phyloP scores from a whole-genome alignment of 345 rosid genomes.

The Lagerstroemia speciosa region DNA sequence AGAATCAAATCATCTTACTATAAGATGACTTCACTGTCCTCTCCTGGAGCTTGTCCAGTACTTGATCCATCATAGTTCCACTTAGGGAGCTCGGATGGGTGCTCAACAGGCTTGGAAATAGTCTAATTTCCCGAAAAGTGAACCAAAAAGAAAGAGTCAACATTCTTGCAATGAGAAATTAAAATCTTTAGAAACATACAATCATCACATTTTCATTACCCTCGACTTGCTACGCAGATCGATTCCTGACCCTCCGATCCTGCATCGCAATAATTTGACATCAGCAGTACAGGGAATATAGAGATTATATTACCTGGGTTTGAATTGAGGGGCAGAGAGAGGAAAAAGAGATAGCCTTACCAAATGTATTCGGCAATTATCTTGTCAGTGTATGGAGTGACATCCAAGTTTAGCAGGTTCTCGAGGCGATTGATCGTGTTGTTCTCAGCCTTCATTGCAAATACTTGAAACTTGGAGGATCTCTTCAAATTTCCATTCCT shows the following conservation, averaged over 20 bases:
- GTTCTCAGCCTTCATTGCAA: conserved; percentile 59
- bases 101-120: conserved; percentile 67
- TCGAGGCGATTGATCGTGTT: conserved; percentile 66
- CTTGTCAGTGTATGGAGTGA: conserved; percentile 70
- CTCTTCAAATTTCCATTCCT: conserved; percentile 40
- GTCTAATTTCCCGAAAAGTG: conserved; percentile 36
- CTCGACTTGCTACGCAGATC: conserved; percentile 93
- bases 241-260: conserved; percentile 92
- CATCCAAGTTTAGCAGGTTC: conserved; percentile 66
- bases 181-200: background rate
- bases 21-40: conserved; percentile 95
- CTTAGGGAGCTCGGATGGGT: conserved; percentile 94
- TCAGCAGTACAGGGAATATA: background rate
- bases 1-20: conserved; percentile 45
- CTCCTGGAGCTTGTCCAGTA: conserved; percentile 97
- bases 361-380: conserved; percentile 97
- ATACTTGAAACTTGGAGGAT: conserved; percentile 45
- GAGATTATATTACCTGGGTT: background rate
- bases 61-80: conserved; percentile 99
- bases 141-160: background rate
- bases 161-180: conserved; percentile 8
- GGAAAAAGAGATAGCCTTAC: conserved; percentile 25
- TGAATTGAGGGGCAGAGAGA: too few relatives aligned
- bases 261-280: conserved; percentile 19
- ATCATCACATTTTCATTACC: conserved; percentile 35